phyloP scores from a whole-genome alignment of 2,329 filamentous ascomycete species.

The Penicillium sp. region DNA sequence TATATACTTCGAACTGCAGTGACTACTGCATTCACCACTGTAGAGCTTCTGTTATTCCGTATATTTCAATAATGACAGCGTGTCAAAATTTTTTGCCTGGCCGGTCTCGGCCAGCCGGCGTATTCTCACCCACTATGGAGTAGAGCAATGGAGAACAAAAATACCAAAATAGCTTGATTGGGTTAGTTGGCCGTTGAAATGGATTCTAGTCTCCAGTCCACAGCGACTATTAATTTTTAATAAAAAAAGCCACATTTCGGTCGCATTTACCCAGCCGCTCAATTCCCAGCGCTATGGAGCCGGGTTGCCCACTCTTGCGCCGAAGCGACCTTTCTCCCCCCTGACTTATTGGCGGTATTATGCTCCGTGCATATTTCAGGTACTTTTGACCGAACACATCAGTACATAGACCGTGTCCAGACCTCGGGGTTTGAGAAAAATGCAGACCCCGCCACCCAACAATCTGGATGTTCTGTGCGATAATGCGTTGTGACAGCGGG shows the following conservation, averaged over 20 bases:
- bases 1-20: no score
- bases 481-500: constrained; percentile 4
- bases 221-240: background rate
- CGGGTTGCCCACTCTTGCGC: background rate
- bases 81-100: background rate
- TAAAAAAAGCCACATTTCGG: background rate
- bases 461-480: background rate
- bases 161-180: background rate
- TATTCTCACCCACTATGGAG: background rate
- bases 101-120: background rate
- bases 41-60: background rate
- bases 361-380: background rate
- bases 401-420: background rate
- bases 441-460: background rate
- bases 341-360: background rate
- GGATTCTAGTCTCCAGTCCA: background rate
- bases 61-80: background rate
- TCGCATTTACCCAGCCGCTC: background rate
- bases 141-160: background rate
- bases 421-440: background rate
- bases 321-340: background rate
- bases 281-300: background rate
- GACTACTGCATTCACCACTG: no score
- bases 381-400: background rate
- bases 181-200: constrained; percentile 19